Base-by-base conservation (phyloP, 805 yeast genomes). In the Yarrowia hollandica region DNA sequence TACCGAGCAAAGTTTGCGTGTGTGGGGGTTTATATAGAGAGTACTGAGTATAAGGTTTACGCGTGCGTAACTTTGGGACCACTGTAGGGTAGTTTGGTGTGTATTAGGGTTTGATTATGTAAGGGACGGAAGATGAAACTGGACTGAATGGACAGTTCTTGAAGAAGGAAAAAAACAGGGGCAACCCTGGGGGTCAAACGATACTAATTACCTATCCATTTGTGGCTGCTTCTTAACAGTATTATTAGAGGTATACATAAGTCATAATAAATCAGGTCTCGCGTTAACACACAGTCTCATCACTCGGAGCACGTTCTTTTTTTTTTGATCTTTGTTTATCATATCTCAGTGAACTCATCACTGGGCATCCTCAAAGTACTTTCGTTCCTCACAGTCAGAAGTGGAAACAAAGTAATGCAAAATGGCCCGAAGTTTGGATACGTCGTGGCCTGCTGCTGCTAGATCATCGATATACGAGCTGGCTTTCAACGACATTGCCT, bases 401-500 rank as follows among this genome's bases (percentile, higher is more conserved):
- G 58, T 61, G 10, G 61, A 34, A 2, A 64, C 50, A 60, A 65
- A 56, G 34, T 57, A 44, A 14, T 57, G 39, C 46, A 64, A 42
- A 41, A 65, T 64, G 31, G 50, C 60, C 8, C 48, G 25, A 22
- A 64, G 55, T 52, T 60, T 37, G n/a, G 50, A 41, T 3, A 58
- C 54, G 15, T 60, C 59, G 22, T 52, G 37, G 5, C 61, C 60
- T 5, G 50, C 46, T 8, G 34, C 48, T 16, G 39, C 38, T 12
- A 65, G 28, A 21, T 62, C 57, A 10, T 39, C 61, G 23, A 65
- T 61, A 18, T 72, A 52, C 11, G 44, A 61, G 0, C 59, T 38
- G 5, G 74, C 75, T 46, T 64, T 60, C 2, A 28, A 21, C 28
- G 64, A 61, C 56, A 75, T 69, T 8, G 62, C 64, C 1, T 37